These are phyloP conservation scores for Scutellaria baicalensis DNA, from an alignment of 257 asterid genomes.

Conservation along the genomic window DNA sequence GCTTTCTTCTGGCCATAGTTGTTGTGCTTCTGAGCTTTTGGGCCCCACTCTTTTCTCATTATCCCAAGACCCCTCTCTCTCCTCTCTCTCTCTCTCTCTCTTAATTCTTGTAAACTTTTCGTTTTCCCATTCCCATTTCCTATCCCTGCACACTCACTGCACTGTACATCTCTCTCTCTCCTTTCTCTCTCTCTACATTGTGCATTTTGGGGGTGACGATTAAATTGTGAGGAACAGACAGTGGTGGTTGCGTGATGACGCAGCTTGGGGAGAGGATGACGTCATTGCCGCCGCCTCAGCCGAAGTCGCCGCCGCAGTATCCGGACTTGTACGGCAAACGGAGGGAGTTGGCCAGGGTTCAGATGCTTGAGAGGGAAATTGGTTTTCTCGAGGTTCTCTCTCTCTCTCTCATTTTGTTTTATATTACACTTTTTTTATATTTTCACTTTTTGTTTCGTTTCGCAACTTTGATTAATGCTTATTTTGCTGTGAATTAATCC, in stretches of 20 bases:
- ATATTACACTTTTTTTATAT: not conserved
- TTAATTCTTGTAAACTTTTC: not conserved
- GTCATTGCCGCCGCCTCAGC: slow-evolving; percentile 82
- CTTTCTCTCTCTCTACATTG: not conserved
- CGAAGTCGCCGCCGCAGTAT: slow-evolving; percentile 80
- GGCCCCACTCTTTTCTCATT: slow-evolving; percentile 19
- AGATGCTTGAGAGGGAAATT: slow-evolving; percentile 84
- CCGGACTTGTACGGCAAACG: slow-evolving; percentile 94
- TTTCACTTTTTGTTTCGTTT: not conserved
- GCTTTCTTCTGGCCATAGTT: slow-evolving; percentile 37
- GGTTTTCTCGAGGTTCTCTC: slow-evolving; percentile 64
- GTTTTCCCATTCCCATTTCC: slow-evolving; percentile 15
- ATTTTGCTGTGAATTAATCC: not conserved
- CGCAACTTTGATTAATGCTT: not conserved
- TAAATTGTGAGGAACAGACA: no score
- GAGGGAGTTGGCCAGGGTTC: slow-evolving; percentile 62
- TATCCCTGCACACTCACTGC: not conserved
- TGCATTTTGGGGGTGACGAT: no score
- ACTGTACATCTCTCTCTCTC: not conserved
- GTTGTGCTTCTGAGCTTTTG: slow-evolving; percentile 52
- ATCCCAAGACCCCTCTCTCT: slow-evolving; percentile 11
- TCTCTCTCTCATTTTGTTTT: no score
- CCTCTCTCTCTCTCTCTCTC: not conserved
- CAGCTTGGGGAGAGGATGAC: slow-evolving; percentile 11
- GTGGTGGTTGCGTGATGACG: no score